phyloP scores from a whole-genome alignment of 2,329 filamentous ascomycete genomes.

The Diaporthe sp. region DNA sequence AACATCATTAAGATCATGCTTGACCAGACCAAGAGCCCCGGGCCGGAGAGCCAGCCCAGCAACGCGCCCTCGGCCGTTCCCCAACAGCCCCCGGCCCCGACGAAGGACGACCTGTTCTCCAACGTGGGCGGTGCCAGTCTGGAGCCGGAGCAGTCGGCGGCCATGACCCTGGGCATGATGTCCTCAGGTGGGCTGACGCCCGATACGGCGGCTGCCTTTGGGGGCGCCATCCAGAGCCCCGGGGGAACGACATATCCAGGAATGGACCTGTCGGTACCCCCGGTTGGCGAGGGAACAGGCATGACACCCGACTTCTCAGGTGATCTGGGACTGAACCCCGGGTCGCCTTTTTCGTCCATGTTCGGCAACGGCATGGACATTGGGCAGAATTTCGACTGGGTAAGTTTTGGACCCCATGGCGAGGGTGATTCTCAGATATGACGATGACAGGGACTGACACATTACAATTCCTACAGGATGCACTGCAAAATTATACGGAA shows the following conservation, averaged over 20 bases:
- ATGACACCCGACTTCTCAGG: slow-evolving; percentile 56
- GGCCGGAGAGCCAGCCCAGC: slow-evolving; percentile 39
- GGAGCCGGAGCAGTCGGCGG: slow-evolving; percentile 58
- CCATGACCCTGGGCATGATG: slow-evolving; percentile 59
- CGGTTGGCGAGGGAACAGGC: slow-evolving; percentile 50
- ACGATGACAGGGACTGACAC: slow-evolving; percentile 46
- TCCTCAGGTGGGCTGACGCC: slow-evolving; percentile 54
- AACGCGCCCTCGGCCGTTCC: slow-evolving; percentile 35
- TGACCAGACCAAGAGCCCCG: slow-evolving; percentile 76
- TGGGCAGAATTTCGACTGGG: slow-evolving; percentile 70
- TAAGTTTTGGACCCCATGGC: slow-evolving; percentile 51
- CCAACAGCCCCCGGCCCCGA: slow-evolving; percentile 41
- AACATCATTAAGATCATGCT: slow-evolving; percentile 88
- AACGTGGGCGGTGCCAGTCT: slow-evolving; percentile 45
- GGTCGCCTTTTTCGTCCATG: slow-evolving; percentile 68
- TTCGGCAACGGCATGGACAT: slow-evolving; percentile 63
- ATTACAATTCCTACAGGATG: slow-evolving; percentile 56
- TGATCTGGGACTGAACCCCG: slow-evolving; percentile 50
- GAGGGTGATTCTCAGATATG: not conserved
- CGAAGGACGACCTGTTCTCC: slow-evolving; percentile 48
- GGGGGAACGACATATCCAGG: slow-evolving; percentile 59
- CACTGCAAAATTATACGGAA: slow-evolving; percentile 71
- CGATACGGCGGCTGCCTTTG: slow-evolving; percentile 47
- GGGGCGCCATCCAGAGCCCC: slow-evolving; percentile 52
- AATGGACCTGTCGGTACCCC: slow-evolving; percentile 57